phyloP scores from a whole-genome alignment of 768 basidiomycete genomes.

The Lactifluus subvellereus region DNA sequence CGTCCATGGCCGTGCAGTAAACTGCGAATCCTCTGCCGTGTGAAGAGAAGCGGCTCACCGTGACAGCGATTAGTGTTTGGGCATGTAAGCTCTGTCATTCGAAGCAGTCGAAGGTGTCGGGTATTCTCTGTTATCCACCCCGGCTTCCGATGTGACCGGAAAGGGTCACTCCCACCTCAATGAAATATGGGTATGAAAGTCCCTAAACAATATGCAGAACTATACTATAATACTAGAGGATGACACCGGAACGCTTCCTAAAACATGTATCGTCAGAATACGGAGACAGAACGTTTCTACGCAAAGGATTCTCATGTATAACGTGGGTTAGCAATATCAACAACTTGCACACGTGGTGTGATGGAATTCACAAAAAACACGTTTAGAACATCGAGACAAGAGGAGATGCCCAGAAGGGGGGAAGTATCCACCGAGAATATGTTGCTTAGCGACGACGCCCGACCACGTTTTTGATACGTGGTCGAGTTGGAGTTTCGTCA shows the following conservation, averaged over 20 bases:
- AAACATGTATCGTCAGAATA: neutral
- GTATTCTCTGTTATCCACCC: too few species aligned
- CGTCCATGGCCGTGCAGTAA: neutral
- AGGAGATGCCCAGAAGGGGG: neutral
- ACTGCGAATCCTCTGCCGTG: too few species aligned
- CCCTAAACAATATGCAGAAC: conserved; percentile 3
- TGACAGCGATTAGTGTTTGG: too few species aligned
- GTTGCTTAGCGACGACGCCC: conserved; percentile 43
- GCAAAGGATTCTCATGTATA: neutral
- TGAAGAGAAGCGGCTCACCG: too few species aligned
- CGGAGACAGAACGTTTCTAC: neutral
- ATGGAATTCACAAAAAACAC: neutral
- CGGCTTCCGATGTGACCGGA: too few species aligned
- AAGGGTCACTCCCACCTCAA: too few species aligned
- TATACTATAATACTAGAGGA: conserved; percentile 1
- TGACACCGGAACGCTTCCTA: conserved; percentile 6
- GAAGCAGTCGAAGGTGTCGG: too few species aligned
- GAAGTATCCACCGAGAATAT: neutral
- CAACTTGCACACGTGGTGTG: conserved; percentile 5
- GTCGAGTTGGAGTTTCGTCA: conserved; percentile 59
- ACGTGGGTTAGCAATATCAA: conserved; percentile 12
- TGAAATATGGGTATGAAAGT: neutral
- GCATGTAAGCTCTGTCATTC: too few species aligned
- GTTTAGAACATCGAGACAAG: conserved; percentile 2
- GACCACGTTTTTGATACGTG: conserved; percentile 43